Conservation (phyloP, 1,284 basidiomycete species). For the Cutaneotrichosporon sp. region DNA sequence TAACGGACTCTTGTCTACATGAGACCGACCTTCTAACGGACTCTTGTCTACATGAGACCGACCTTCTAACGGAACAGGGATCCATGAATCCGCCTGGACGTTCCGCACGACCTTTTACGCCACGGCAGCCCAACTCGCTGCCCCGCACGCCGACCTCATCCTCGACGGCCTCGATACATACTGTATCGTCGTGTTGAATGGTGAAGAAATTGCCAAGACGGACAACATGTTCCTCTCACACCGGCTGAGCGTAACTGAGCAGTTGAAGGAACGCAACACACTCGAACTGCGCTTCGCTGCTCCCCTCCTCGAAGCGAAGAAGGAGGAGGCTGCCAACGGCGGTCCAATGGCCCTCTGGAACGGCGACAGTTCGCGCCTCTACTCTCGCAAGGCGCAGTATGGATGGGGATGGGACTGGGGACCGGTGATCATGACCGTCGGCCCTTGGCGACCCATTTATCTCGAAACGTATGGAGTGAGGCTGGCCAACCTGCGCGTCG, state of each 20-base stretch:
- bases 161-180: conserved; percentile 89
- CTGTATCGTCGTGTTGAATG: conserved; percentile 70
- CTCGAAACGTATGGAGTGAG: conserved; percentile 67
- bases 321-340: conserved; percentile 44
- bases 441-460: conserved; percentile 55
- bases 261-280: conserved; percentile 63
- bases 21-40: too few relatives aligned
- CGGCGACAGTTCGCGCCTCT: conserved; percentile 78
- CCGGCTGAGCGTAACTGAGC: conserved; percentile 61
- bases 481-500: conserved; percentile 61
- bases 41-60: too few relatives aligned
- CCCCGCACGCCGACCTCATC: conserved; percentile 63
- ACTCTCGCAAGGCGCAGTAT: conserved; percentile 86
- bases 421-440: conserved; percentile 52
- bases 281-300: conserved; percentile 70
- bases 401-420: conserved; percentile 62
- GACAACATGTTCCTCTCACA: conserved; percentile 76
- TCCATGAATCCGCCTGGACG: conserved; percentile 80
- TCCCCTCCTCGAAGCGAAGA: conserved; percentile 66
- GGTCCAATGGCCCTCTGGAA: conserved; percentile 59
- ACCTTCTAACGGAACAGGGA: conserved; percentile 60
- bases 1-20: too few relatives aligned
- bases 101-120: conserved; percentile 69
- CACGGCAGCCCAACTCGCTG: conserved; percentile 56
- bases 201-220: conserved; percentile 60